Percentiles rank a stretch among this genome's conserved stretches.
Conservation (phyloP, 257 asterid species). For the Catharanthus roseus region DNA sequence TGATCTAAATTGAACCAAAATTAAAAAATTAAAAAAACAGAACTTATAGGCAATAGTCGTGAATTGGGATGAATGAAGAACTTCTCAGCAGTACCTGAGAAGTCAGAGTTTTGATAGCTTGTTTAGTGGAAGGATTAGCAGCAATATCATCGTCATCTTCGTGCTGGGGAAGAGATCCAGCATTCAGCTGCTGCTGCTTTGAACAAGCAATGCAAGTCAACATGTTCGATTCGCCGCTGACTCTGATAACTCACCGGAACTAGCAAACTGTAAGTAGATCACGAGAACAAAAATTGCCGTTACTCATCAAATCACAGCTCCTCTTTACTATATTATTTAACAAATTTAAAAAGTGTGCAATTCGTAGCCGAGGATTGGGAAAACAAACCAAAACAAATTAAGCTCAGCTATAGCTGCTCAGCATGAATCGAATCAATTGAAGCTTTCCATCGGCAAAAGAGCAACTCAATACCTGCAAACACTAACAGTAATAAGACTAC, state of each 20-base stretch:
- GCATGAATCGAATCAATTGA: neutral
- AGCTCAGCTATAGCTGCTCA: slow-evolving; percentile 1
- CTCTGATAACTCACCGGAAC: neutral
- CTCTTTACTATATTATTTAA: neutral
- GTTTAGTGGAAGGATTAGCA: slow-evolving; percentile 56
- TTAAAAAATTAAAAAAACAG: neutral
- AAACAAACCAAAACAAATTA: neutral
- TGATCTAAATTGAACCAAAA: slow-evolving; percentile 44
- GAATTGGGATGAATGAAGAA: neutral
- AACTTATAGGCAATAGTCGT: neutral
- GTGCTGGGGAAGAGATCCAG: slow-evolving; percentile 66
- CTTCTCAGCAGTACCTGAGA: slow-evolving; percentile 44
- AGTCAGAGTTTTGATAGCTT: slow-evolving; percentile 68
- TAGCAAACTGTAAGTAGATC: neutral
- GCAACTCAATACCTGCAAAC: neutral
- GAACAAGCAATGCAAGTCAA: slow-evolving; percentile 95
- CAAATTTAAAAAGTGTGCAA: neutral
- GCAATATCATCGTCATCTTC: slow-evolving; percentile 52
- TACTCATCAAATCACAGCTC: neutral
- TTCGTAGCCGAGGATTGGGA: no score
- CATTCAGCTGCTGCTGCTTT: slow-evolving; percentile 53
- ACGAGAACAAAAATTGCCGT: neutral
- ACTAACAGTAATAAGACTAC: neutral
- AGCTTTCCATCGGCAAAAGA: neutral
- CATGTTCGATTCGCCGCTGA: slow-evolving; percentile 31